Base-by-base conservation (phyloP, 176 grass and related monocot species). In the Avena sativa region DNA sequence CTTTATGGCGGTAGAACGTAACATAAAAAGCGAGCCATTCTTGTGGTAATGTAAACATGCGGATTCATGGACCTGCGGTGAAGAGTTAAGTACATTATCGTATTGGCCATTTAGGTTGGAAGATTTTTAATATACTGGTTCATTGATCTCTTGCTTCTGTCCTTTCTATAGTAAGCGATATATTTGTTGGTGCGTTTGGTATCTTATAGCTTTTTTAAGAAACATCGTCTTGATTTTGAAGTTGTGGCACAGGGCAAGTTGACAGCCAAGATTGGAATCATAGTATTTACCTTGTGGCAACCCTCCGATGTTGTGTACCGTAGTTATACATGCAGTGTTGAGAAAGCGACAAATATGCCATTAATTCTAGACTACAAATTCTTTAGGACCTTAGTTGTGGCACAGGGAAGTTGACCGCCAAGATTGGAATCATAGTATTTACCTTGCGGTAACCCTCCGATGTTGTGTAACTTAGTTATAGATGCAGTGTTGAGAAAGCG, bases 41-140 rank as follows among this genome's bases (percentile, higher is more conserved):
- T 1, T 1, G n/a, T 28, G 23, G 12, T 67, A 67, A 67, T 30
- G 6, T 40, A 58, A 34, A 46, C 20, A 21, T 57, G 32, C 1
- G 7, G 44, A 17, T n/a, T 83, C 25, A 83, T 53, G 71, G 36
- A 19, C 28, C 28, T 20, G 52, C 11, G 16, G 52, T 58, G 32
- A 57, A n/a, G 23, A 12, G 34, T 46, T 71, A 44, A 71, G 12
- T 83, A 71, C 8, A 58, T 83, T 26, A 9, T 72, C 38, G 0
- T 21, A 5, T 23, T 68, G 17, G 32, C 5, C 55, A 56, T 81
- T 87, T 81, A 49, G 79, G 80, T 81, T 78, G 10, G 30, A 62
- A 88, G 34, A 5, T 88, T 52, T 9, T 43, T 43, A 16, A 10
- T 78, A 36, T 80, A 14, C 44, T 87, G 32, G 32, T 76, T 71